Evolutionary conservation across 2,329 filamentous ascomycete species (phyloP).

Genomic region (Nemania serpens): DNA sequence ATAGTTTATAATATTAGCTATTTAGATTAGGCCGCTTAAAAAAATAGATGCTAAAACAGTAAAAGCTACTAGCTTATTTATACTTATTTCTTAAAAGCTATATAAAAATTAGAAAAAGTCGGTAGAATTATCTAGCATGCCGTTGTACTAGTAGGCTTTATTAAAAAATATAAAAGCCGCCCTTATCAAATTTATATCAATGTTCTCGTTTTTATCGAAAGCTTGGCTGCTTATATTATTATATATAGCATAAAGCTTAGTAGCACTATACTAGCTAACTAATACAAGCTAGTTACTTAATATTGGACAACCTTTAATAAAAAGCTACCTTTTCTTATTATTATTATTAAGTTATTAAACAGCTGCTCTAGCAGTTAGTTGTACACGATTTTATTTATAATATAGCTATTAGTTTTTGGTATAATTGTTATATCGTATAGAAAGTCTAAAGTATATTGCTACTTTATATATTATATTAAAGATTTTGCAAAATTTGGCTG

Average conservation of each 20-base stretch:
- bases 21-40: neutral
- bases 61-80: conserved; percentile 2
- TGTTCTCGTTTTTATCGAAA: neutral
- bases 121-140: neutral
- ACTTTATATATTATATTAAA: neutral
- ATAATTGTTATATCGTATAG: neutral
- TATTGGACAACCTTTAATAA: neutral
- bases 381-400: neutral
- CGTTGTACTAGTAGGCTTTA: conserved; percentile 1
- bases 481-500: neutral
- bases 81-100: neutral
- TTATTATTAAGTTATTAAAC: neutral
- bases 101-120: neutral
- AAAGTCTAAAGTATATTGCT: neutral
- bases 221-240: neutral
- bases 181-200: neutral
- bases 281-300: neutral
- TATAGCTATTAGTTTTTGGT: neutral
- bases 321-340: neutral
- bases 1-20: neutral
- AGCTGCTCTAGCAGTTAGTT: neutral
- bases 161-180: neutral
- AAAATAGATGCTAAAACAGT: conserved; percentile 1
- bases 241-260: neutral
- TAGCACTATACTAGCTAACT: neutral